Base-by-base conservation (phyloP, 106 monocot species). In the Cymbidium sinense region DNA sequence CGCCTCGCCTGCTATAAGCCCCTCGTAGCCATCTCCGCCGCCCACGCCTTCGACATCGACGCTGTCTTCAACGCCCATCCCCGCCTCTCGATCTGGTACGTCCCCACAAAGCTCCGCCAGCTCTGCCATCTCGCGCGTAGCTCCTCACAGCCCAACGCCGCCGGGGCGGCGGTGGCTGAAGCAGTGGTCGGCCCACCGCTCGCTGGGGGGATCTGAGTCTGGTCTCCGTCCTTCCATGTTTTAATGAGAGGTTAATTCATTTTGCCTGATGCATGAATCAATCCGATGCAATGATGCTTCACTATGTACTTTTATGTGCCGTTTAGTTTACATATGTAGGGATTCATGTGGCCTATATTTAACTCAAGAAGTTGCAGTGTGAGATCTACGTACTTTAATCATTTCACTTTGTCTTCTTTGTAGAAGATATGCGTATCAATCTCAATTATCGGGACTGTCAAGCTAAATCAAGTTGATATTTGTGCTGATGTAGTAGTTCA, bases 21-120 rank as follows among this genome's bases (percentile, higher is more conserved):
- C 1, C 84, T 98, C n/a, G 96, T 98, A 3, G 89, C 83, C 79
- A 88, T 98, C 71, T 84, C 96, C 1, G 83, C 93, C 13, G 77
- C 83, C 36, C 93, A 95, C 84, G 86, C 73, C 2, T 98, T 86
- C 86, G 96, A 98, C 88, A 86, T 98, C 65, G 96, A 98, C 81
- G 91, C 89, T 10, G 88, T 94, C 72, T 98, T 98, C 87, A 86
- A 80, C 37, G 89, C 94, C 4, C 89, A 98, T 81, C 91, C 94
- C 3, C 83, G 86, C 19, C 94, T 98, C 44, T 75, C 94, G 54
- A 88, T 98, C 28, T 98, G 96, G 96, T 98, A 98, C 76, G 96
- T 98, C 18, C 96, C 96, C 23, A 98, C 96, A n/a, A 91, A 87
- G 82, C 94, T 98, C 77, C 87, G 96, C 43, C 96, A 96, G 80